Evolutionary conservation across 129 eudicot genomes (phyloP), one percentile per base, ranked within the genome.

Genomic region (Helianthus tuberosus): DNA sequence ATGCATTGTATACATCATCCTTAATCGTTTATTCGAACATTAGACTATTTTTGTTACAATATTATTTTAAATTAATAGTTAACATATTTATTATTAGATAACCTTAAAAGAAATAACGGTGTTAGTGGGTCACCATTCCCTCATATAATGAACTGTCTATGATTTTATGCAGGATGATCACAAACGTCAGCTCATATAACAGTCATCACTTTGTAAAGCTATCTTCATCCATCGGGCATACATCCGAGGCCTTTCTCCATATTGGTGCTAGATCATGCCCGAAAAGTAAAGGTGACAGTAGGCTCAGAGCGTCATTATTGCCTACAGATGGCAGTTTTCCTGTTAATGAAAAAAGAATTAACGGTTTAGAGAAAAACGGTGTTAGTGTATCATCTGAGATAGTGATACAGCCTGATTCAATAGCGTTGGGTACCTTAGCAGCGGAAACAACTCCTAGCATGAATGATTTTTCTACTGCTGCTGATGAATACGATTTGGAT

Each of bases 401-500:
- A 52, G 90, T 86, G 51, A 61, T 80, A 51, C 92, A 86, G 39
- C 78, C 92, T 61, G 91, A 89, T 85, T 66, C 91, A 14, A 66
- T 89, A 74, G 72, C 78, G 8, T 66, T 88, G 68, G 92, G 88
- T 44, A 80, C 86, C 15, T 89, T 92, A 48, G 54, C 88, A 43
- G 88, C 90, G 6, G 91, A 92, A 47, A 82, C 86, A 69, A 72
- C 69, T 63, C 81, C 87, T 29, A 47, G 59, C 36, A 49, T 78
- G 14, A 64, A 78, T 72, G 84, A 78, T 8, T 90, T 90, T 46
- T 55, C 87, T 36, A 39, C 4, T 71, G 81, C 71, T 11, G 67
- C 49, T 57, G 88, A 81, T 73, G 97, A 88, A 65, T 86, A 52
- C 41, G 93, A 86, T 71, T 61, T 91, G 73, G 97, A 91, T 77